Percentiles rank a stretch among this genome's conserved stretches.
Evolutionary conservation across 495 filamentous ascomycete species (phyloP).

Genomic region (Amphirosellinia nigrospora): DNA sequence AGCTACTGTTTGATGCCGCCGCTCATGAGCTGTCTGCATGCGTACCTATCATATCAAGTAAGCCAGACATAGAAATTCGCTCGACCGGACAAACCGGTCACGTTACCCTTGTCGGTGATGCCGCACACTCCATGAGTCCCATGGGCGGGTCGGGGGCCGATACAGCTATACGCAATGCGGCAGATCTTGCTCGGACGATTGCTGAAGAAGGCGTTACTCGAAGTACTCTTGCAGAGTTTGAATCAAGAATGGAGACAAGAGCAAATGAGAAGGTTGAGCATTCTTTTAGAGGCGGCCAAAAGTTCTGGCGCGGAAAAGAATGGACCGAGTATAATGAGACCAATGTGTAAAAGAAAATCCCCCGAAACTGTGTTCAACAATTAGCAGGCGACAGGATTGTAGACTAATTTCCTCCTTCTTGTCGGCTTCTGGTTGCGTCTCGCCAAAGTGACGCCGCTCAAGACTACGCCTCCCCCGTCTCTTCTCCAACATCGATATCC

Average conservation of each 20-base stretch:
- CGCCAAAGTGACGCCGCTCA: background rate
- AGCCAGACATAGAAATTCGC: constrained; percentile 40
- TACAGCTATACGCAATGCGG: constrained; percentile 38
- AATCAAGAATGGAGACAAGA: constrained; percentile 37
- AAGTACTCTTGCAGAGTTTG: constrained; percentile 29
- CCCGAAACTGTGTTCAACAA: too few relatives aligned
- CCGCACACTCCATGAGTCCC: constrained; percentile 36
- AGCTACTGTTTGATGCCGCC: constrained; percentile 46
- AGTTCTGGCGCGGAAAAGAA: constrained; percentile 38
- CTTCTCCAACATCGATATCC: background rate
- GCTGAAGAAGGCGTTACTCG: constrained; percentile 31
- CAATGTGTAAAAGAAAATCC: constrained; percentile 25
- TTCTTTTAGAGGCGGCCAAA: constrained; percentile 37
- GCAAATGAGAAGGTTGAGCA: constrained; percentile 36
- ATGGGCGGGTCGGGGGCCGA: constrained; percentile 41
- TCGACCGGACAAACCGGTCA: constrained; percentile 26
- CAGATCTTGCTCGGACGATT: constrained; percentile 35
- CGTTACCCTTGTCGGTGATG: constrained; percentile 40
- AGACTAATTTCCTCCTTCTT: background rate
- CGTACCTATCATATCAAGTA: constrained; percentile 46
- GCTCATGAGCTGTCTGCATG: constrained; percentile 40
- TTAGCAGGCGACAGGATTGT: background rate
- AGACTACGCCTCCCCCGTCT: background rate
- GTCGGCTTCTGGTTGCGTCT: background rate
- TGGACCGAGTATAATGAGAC: constrained; percentile 34